Conservation (phyloP, 331 rosid species). For the Pyrus hybrid region DNA sequence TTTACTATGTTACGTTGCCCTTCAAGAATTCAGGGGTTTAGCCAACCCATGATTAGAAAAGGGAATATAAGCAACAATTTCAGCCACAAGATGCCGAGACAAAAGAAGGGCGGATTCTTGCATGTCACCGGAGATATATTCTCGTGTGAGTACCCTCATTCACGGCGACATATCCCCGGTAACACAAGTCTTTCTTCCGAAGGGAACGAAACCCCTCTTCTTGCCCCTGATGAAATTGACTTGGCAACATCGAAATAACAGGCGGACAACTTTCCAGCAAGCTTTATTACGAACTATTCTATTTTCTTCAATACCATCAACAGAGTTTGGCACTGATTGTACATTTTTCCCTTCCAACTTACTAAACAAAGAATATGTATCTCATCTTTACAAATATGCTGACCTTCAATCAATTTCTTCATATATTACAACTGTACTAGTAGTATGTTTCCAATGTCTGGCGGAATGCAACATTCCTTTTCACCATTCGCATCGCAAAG, state of each 20-base stretch:
- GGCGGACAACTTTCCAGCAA: no score
- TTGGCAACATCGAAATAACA: neutral
- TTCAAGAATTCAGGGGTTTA: no score
- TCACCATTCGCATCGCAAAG: conserved; percentile 20
- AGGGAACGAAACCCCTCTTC: neutral
- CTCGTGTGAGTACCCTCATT: neutral
- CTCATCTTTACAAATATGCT: conserved; percentile 30
- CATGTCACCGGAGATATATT: neutral
- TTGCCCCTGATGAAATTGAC: neutral
- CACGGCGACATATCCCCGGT: neutral
- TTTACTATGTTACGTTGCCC: no score
- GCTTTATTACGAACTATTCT: no score
- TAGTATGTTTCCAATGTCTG: conserved; percentile 13
- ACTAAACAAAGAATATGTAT: conserved; percentile 9
- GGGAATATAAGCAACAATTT: no score
- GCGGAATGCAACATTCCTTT: conserved; percentile 15
- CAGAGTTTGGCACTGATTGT: conserved; percentile 11
- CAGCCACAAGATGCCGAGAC: no score
- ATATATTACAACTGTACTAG: conserved; percentile 32
- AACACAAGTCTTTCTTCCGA: neutral
- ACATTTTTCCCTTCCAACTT: conserved; percentile 14
- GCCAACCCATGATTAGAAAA: no score
- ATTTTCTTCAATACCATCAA: conserved; percentile 15
- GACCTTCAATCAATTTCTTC: conserved; percentile 22
- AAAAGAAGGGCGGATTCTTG: neutral